Percentiles rank a stretch among this genome's conserved stretches.
These are phyloP conservation scores for Verticillium nonalfalfae DNA, from an alignment of 2,329 filamentous ascomycete species.

Conservation along the genomic window DNA sequence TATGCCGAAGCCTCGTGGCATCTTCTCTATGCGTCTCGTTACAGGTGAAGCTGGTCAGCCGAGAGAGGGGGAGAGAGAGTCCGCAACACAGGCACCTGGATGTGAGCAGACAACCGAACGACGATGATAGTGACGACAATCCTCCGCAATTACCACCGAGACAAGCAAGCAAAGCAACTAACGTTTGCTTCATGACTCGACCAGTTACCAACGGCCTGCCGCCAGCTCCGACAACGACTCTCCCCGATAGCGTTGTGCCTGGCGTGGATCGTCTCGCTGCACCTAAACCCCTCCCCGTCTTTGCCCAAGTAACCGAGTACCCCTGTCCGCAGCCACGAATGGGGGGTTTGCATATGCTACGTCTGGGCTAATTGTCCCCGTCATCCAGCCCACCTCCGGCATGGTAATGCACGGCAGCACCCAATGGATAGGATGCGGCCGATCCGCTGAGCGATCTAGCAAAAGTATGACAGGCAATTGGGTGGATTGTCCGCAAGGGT, in stretches of 20 bases:
- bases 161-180: not conserved
- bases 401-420: not conserved
- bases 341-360: slow-evolving; percentile 4
- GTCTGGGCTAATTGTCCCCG: not conserved
- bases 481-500: not conserved
- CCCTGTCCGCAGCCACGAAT: slow-evolving; percentile 6
- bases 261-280: not conserved
- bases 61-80: not conserved
- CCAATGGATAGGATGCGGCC: not conserved
- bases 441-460: not conserved
- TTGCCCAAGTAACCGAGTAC: not conserved
- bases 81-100: too few species aligned
- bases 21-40: not conserved
- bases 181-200: not conserved
- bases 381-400: not conserved
- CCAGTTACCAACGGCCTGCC: not conserved
- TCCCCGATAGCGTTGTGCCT: not conserved
- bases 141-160: not conserved
- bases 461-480: not conserved
- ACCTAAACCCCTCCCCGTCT: not conserved
- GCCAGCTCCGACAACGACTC: not conserved
- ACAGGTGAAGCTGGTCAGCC: not conserved
- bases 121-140: not conserved
- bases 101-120: not conserved
- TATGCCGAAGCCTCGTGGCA: not conserved